Evolutionary conservation across 768 basidiomycete species (phyloP).

Genomic region (Galerina sulciceps): DNA sequence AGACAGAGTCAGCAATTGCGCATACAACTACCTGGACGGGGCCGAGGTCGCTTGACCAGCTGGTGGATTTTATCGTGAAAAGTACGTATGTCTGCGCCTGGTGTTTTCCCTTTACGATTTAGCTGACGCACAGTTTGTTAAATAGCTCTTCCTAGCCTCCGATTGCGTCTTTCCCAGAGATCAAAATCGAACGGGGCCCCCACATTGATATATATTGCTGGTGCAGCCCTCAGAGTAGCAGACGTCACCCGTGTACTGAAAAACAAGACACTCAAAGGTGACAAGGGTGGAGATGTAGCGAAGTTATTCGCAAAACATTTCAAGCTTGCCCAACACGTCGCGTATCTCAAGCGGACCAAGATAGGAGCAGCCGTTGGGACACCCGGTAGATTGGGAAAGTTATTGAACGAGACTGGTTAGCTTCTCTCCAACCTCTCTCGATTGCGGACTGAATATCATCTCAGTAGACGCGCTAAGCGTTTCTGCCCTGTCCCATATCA

Average conservation of each 20-base stretch:
- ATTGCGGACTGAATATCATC: conserved; percentile 1
- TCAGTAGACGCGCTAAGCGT: conserved; percentile 68
- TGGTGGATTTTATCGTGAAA: conserved; percentile 78
- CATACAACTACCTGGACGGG: conserved; percentile 79
- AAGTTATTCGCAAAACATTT: conserved; percentile 97
- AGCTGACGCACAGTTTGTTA: neutral
- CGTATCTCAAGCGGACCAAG: conserved; percentile 83
- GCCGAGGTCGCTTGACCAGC: conserved; percentile 69
- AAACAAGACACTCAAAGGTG: conserved; percentile 69
- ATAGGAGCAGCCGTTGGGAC: conserved; percentile 91
- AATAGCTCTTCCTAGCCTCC: conserved; percentile 69
- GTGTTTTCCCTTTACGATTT: neutral
- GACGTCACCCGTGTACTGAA: conserved; percentile 81
- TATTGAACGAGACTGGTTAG: conserved; percentile 73
- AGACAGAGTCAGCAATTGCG: conserved; percentile 72
- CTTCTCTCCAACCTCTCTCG: neutral
- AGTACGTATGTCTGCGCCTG: conserved; percentile 44
- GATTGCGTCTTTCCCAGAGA: conserved; percentile 71
- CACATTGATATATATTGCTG: conserved; percentile 81
- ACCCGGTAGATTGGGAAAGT: conserved; percentile 87
- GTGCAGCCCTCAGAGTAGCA: conserved; percentile 91
- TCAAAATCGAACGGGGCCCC: conserved; percentile 85
- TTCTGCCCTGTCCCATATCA: conserved; percentile 81
- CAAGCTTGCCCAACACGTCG: conserved; percentile 86
- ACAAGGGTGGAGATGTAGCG: conserved; percentile 89